Conservation (phyloP, 108 stramenopile genomes). For the Halocafeteria seosinensis region DNA sequence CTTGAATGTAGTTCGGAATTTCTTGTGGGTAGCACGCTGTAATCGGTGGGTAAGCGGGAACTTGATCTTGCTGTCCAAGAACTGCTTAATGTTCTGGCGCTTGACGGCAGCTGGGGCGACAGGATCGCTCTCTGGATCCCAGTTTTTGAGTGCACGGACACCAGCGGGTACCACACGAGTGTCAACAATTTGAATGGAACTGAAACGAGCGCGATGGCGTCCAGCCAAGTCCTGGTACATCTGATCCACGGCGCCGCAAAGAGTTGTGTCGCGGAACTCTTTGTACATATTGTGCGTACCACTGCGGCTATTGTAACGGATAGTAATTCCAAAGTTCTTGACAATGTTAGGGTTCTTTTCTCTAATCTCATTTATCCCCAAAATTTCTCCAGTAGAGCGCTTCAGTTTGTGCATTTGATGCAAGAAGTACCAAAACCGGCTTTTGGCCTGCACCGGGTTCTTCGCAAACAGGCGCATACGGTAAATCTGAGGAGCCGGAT, state of each 20-base stretch:
- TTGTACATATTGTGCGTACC: conserved; percentile 99
- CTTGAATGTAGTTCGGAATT: conserved; percentile 28
- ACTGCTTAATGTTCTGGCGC: conserved; percentile 59
- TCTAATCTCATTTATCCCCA: conserved; percentile 79
- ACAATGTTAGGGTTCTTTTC: conserved; percentile 87
- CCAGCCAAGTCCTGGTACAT: conserved; percentile 99
- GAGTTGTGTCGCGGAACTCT: conserved; percentile 84
- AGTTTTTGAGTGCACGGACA: conserved; percentile 44
- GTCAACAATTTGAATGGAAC: conserved; percentile 96
- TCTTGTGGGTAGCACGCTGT: conserved; percentile 48
- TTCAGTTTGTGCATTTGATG: conserved; percentile 99
- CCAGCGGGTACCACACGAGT: conserved; percentile 64
- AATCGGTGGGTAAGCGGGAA: conserved; percentile 95
- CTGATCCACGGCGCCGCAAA: conserved; percentile 85
- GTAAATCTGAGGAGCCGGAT: conserved; percentile 92
- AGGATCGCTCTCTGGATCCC: background rate
- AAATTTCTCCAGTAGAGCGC: conserved; percentile 98
- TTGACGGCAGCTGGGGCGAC: conserved; percentile 14
- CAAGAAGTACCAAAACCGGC: conserved; percentile 99
- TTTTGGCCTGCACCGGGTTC: conserved; percentile 49
- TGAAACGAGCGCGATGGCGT: conserved; percentile 89
- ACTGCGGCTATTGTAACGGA: conserved; percentile 90
- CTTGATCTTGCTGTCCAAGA: conserved; percentile 64
- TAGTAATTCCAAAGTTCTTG: conserved; percentile 99
- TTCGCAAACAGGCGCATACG: conserved; percentile 96